phyloP scores from a whole-genome alignment of 768 basidiomycete species.

The Tulasnella calospora region DNA sequence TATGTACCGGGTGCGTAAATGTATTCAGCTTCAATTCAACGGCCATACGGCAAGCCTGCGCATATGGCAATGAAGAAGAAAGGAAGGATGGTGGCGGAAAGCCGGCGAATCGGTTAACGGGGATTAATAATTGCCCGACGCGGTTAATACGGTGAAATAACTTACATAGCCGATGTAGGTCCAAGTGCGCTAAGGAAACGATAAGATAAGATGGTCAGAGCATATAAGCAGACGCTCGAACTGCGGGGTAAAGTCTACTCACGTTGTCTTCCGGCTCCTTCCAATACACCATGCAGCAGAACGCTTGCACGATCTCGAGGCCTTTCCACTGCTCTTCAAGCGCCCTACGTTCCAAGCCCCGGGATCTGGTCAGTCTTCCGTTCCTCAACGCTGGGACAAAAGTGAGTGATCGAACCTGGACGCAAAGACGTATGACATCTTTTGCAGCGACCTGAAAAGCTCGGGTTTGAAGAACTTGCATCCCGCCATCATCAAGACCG shows the following conservation, averaged over 20 bases:
- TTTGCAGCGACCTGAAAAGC: constrained; percentile 63
- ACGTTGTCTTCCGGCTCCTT: constrained; percentile 81
- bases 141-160: constrained; percentile 13
- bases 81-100: not conserved
- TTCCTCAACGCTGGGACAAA: not conserved
- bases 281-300: constrained; percentile 89
- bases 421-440: constrained; percentile 57
- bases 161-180: constrained; percentile 68
- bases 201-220: constrained; percentile 6
- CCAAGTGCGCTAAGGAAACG: constrained; percentile 62
- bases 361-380: not conserved
- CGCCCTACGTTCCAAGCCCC: constrained; percentile 48
- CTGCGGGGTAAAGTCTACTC: constrained; percentile 30
- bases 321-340: constrained; percentile 74
- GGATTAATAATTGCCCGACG: not conserved
- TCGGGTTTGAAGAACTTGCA: constrained; percentile 77
- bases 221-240: not conserved
- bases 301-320: constrained; percentile 84
- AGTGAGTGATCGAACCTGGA: not conserved
- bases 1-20: constrained; percentile 49
- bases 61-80: not conserved
- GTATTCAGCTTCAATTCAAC: constrained; percentile 77
- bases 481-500: constrained; percentile 74
- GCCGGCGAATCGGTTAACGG: constrained; percentile 5
- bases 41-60: constrained; percentile 72